phyloP scores from a whole-genome alignment of 116 monocot genomes.

The Dioscorea cayenensis region DNA sequence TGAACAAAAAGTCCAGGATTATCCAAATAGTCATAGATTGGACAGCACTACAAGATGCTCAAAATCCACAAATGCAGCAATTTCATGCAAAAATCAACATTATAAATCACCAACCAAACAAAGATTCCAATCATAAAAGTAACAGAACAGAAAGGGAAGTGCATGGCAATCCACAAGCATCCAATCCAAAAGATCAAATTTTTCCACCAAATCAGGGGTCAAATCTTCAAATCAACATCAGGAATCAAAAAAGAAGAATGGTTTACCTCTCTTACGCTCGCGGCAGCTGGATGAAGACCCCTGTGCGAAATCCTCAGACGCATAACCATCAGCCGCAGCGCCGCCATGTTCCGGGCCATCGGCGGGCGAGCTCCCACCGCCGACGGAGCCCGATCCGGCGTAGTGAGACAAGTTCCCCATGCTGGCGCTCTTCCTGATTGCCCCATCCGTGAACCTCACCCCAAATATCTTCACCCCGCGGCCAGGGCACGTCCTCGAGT shows the following conservation, averaged over 20 bases:
- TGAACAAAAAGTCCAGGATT: not conserved
- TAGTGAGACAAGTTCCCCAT: slow-evolving; percentile 79
- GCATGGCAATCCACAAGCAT: too few species aligned
- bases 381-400: slow-evolving; percentile 25
- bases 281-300: slow-evolving; percentile 61
- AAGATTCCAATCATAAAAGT: too few species aligned
- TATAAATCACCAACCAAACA: too few species aligned
- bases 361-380: slow-evolving; percentile 31
- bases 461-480: slow-evolving; percentile 72
- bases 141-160: too few species aligned
- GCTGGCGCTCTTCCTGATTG: slow-evolving; percentile 69
- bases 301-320: slow-evolving; percentile 65
- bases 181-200: too few species aligned
- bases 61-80: too few species aligned
- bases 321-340: slow-evolving; percentile 53
- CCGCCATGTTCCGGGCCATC: slow-evolving; percentile 24
- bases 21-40: not conserved
- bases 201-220: too few species aligned
- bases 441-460: slow-evolving; percentile 72
- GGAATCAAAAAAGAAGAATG: not conserved
- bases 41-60: too few species aligned
- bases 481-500: slow-evolving; percentile 81
- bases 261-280: slow-evolving; percentile 69
- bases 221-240: too few species aligned
- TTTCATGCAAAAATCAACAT: too few species aligned